Evolutionary conservation across 2,329 filamentous ascomycete genomes (phyloP).

Genomic region (Monosporascus sp.): DNA sequence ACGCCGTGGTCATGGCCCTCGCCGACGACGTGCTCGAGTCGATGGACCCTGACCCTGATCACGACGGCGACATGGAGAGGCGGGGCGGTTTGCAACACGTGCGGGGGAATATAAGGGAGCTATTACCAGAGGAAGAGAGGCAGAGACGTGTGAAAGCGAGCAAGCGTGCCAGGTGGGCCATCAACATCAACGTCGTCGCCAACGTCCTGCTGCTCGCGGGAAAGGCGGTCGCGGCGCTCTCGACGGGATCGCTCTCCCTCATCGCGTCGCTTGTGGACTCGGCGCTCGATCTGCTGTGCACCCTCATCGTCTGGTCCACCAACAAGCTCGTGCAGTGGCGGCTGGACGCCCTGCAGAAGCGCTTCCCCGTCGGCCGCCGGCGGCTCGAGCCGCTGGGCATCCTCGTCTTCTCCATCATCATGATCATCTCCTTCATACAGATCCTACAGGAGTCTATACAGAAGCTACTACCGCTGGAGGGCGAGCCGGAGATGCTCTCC

Average conservation of each 20-base stretch:
- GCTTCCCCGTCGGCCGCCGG: conserved; percentile 52
- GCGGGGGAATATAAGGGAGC: conserved; percentile 44
- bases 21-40: conserved; percentile 56
- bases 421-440: conserved; percentile 58
- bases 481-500: conserved; percentile 41
- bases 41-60: conserved; percentile 53
- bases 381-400: conserved; percentile 58
- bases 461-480: conserved; percentile 46
- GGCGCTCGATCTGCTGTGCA: conserved; percentile 54
- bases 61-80: conserved; percentile 49
- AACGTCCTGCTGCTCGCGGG: conserved; percentile 51
- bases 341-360: conserved; percentile 40
- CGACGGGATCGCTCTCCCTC: conserved; percentile 53
- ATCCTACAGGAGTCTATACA: conserved; percentile 55
- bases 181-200: conserved; percentile 51
- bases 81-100: conserved; percentile 43
- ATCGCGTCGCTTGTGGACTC: conserved; percentile 58
- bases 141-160: conserved; percentile 39
- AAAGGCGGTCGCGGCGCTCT: conserved; percentile 49
- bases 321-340: conserved; percentile 55
- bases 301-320: conserved; percentile 55
- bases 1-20: conserved; percentile 48
- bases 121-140: conserved; percentile 50
- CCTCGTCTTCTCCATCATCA: conserved; percentile 57
- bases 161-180: conserved; percentile 46